phyloP scores from a whole-genome alignment of 495 filamentous ascomycete species.

The Penicillium angulare region DNA sequence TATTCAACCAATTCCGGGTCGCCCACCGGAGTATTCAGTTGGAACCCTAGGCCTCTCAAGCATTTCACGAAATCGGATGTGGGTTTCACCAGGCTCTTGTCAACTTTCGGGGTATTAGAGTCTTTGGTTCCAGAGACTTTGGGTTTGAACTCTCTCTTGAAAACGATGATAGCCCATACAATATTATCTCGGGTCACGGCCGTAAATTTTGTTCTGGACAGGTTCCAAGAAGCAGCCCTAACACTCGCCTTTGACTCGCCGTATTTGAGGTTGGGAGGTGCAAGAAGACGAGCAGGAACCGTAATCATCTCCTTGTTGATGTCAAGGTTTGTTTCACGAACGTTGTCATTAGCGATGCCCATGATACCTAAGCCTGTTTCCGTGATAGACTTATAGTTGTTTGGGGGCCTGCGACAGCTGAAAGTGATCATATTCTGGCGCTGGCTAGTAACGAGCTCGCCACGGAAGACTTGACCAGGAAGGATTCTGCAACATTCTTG shows the following conservation, averaged over 20 bases:
- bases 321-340: conserved; percentile 1
- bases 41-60: too few species aligned
- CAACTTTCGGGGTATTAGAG: too few species aligned
- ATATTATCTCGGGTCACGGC: too few species aligned
- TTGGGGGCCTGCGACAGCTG: conserved; percentile 58
- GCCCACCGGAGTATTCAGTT: too few species aligned
- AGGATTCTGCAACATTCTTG: conserved; percentile 59
- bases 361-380: conserved; percentile 47
- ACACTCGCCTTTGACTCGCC: not conserved
- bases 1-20: too few species aligned
- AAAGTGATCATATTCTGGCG: conserved; percentile 62
- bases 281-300: conserved; percentile 17
- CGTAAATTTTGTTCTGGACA: too few species aligned
- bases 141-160: too few species aligned
- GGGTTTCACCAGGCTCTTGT: too few species aligned
- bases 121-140: too few species aligned
- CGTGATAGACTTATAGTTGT: conserved; percentile 63
- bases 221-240: conserved; percentile 18
- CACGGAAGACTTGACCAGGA: conserved; percentile 57
- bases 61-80: too few species aligned
- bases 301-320: conserved; percentile 11
- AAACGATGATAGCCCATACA: too few species aligned
- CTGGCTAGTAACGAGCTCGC: conserved; percentile 49
- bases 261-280: conserved; percentile 16
- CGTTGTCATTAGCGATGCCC: conserved; percentile 30